phyloP scores from a whole-genome alignment of 441 rosid genomes.

The Gossypium aridum region DNA sequence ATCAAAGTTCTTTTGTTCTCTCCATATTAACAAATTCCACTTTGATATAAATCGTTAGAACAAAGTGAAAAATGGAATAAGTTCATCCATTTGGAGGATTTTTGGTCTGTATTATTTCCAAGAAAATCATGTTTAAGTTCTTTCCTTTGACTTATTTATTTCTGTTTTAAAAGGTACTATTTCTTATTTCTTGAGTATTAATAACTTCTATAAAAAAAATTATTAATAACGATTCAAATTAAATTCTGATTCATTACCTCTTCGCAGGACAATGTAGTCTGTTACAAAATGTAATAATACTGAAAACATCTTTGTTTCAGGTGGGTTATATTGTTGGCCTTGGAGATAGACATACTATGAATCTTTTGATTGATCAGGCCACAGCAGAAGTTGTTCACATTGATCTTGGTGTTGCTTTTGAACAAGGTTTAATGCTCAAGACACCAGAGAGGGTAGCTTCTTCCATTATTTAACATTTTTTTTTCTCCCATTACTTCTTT shows the following conservation, averaged over 20 bases:
- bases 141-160: neutral
- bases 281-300: neutral
- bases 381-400: constrained; percentile 99
- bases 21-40: neutral
- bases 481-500: constrained; percentile 14
- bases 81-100: neutral
- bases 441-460: constrained; percentile 84
- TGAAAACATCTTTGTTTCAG: constrained; percentile 35
- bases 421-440: constrained; percentile 98
- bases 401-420: constrained; percentile 99
- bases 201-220: no score
- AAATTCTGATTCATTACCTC: neutral
- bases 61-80: neutral
- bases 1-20: neutral
- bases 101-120: neutral
- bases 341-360: constrained; percentile 95
- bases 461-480: constrained; percentile 6
- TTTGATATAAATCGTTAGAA: neutral
- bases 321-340: constrained; percentile 98
- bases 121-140: neutral
- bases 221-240: neutral
- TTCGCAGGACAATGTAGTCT: neutral
- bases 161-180: neutral
- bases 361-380: constrained; percentile 89
- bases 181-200: neutral